A percentile compares a stretch with the other conserved stretches of the same genome.
phyloP scores from a whole-genome alignment of 2,329 filamentous ascomycete genomes.

The Colletotrichum endophyticum region DNA sequence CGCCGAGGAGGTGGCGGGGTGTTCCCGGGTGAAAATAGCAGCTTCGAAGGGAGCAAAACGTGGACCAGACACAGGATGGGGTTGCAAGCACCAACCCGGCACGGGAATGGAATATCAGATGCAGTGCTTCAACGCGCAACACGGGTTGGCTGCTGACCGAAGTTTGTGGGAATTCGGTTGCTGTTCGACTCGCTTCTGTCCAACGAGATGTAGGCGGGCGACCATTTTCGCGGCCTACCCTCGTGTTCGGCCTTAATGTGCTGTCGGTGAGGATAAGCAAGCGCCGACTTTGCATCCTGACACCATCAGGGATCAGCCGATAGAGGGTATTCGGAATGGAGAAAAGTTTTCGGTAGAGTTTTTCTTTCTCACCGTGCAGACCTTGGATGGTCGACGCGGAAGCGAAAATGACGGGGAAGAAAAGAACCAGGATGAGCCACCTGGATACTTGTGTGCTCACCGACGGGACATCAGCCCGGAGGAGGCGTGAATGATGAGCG shows the following conservation, averaged over 20 bases:
- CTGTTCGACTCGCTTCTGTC: background rate
- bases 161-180: background rate
- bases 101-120: conserved; percentile 9
- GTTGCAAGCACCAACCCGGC: background rate
- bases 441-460: background rate
- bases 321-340: background rate
- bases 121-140: background rate
- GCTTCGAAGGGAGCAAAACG: background rate
- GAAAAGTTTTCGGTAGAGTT: background rate
- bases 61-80: background rate
- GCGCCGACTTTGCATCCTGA: background rate
- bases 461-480: background rate
- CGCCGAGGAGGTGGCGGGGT: background rate
- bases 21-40: background rate
- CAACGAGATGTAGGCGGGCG: background rate
- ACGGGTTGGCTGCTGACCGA: background rate
- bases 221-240: background rate
- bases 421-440: background rate
- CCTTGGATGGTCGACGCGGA: background rate
- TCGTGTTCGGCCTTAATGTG: background rate
- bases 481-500: background rate
- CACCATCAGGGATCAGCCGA: background rate
- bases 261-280: background rate
- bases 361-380: background rate
- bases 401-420: background rate